These are phyloP conservation scores for Plasmodium coatneyi DNA, from an alignment of 169 alveolate genomes.

Conservation along the genomic window DNA sequence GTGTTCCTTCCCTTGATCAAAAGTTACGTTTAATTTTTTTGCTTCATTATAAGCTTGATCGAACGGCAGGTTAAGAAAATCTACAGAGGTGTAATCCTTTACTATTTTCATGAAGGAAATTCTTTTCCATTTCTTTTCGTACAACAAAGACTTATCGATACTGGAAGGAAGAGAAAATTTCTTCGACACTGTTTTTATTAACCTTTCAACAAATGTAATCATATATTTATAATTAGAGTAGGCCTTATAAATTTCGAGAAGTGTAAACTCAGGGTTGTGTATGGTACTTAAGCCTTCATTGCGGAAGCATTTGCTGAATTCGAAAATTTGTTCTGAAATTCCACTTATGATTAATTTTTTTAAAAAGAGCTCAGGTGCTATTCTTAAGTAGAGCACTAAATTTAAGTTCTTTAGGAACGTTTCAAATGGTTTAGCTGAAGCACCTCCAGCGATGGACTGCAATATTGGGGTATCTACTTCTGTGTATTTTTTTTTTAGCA, in stretches of 20 bases:
- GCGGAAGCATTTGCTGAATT: constrained; percentile 96
- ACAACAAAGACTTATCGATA: background rate
- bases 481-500: constrained; percentile 85
- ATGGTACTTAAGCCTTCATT: constrained; percentile 93
- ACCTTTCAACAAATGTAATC: constrained; percentile 91
- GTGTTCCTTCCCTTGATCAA: constrained; percentile 41
- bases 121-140: constrained; percentile 45
- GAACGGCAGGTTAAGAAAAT: constrained; percentile 35
- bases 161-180: background rate
- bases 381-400: constrained; percentile 92
- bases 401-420: constrained; percentile 93
- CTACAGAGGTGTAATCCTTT: constrained; percentile 28
- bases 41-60: constrained; percentile 73
- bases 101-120: constrained; percentile 35
- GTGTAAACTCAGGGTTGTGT: constrained; percentile 95
- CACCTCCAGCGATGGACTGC: constrained; percentile 94
- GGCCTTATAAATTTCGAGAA: constrained; percentile 94
- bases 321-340: constrained; percentile 90
- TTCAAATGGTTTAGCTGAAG: constrained; percentile 94
- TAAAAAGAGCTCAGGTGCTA: constrained; percentile 95
- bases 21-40: constrained; percentile 19
- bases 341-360: constrained; percentile 95
- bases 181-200: constrained; percentile 84
- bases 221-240: constrained; percentile 94
- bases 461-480: constrained; percentile 96